These are phyloP conservation scores for Asclepias syriaca DNA, from an alignment of 257 asterid genomes.

Conservation along the genomic window DNA sequence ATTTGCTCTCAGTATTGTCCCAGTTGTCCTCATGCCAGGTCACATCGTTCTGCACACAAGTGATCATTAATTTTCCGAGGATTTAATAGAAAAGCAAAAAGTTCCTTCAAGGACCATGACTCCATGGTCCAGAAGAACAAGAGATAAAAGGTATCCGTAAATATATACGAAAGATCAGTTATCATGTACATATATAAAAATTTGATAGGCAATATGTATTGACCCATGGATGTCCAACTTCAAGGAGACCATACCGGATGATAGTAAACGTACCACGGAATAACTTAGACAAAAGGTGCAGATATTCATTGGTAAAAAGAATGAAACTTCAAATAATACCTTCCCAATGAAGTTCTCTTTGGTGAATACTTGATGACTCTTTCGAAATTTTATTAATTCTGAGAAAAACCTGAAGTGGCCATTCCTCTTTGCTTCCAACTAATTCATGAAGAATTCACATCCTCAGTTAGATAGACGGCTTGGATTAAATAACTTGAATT, in stretches of 20 bases:
- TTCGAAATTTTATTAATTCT: constrained; percentile 69
- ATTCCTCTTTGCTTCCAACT: constrained; percentile 74
- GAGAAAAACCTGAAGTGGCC: constrained; percentile 84
- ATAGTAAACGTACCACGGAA: background rate
- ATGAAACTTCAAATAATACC: constrained; percentile 36
- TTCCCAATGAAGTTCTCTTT: constrained; percentile 68
- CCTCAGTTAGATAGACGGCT: constrained; percentile 6
- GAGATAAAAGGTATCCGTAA: background rate
- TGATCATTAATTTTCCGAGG: constrained; percentile 5
- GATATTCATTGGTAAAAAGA: background rate
- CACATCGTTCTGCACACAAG: constrained; percentile 60
- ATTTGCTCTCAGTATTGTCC: constrained; percentile 79
- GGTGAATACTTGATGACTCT: constrained; percentile 44
- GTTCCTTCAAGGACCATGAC: background rate
- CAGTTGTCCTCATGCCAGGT: constrained; percentile 98
- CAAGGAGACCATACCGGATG: background rate
- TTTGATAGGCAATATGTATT: background rate
- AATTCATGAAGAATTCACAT: constrained; percentile 29
- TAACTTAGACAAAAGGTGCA: background rate
- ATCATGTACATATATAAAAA: background rate
- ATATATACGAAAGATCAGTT: background rate
- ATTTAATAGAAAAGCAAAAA: background rate
- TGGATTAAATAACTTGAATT: constrained; percentile 3
- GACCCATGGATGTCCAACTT: background rate
- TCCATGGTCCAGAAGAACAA: background rate